phyloP scores from a whole-genome alignment of 805 yeast genomes.

The Suhomyces pyralidae region DNA sequence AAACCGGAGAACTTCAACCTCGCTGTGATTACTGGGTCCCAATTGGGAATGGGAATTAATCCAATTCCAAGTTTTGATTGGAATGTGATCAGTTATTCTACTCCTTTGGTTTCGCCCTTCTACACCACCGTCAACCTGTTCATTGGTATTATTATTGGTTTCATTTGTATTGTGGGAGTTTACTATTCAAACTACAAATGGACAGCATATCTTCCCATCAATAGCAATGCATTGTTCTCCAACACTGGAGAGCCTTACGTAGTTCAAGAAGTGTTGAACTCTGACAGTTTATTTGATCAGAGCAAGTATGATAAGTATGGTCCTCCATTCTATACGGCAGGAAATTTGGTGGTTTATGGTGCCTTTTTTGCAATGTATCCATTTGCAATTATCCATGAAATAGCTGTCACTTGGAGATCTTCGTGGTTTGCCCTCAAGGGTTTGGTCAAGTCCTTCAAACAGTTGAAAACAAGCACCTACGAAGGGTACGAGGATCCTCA shows the following conservation, averaged over 20 bases:
- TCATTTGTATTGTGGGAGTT: constrained; percentile 15
- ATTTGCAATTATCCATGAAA: constrained; percentile 15
- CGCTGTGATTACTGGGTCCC: constrained; percentile 47
- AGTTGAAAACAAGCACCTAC: constrained; percentile 12
- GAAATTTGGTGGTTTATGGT: constrained; percentile 15
- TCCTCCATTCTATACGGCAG: constrained; percentile 20
- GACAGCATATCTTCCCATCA: constrained; percentile 18
- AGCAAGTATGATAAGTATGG: constrained; percentile 13
- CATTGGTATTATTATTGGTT: constrained; percentile 13
- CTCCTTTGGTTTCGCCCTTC: constrained; percentile 43
- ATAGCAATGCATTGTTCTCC: constrained; percentile 16
- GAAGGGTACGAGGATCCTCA: constrained; percentile 23
- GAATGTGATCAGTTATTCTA: constrained; percentile 28
- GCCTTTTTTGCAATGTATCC: constrained; percentile 21
- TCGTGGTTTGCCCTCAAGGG: not conserved
- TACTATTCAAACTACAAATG: constrained; percentile 19
- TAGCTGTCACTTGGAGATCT: constrained; percentile 4
- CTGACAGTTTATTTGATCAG: constrained; percentile 11
- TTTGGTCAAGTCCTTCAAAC: constrained; percentile 1
- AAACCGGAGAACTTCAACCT: constrained; percentile 49
- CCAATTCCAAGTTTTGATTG: constrained; percentile 56
- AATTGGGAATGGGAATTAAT: constrained; percentile 50
- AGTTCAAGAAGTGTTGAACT: constrained; percentile 12
- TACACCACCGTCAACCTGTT: constrained; percentile 24
- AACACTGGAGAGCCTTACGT: constrained; percentile 18